Base-by-base conservation (phyloP, 1,284 basidiomycete genomes). In the Irpex rosettiformis region DNA sequence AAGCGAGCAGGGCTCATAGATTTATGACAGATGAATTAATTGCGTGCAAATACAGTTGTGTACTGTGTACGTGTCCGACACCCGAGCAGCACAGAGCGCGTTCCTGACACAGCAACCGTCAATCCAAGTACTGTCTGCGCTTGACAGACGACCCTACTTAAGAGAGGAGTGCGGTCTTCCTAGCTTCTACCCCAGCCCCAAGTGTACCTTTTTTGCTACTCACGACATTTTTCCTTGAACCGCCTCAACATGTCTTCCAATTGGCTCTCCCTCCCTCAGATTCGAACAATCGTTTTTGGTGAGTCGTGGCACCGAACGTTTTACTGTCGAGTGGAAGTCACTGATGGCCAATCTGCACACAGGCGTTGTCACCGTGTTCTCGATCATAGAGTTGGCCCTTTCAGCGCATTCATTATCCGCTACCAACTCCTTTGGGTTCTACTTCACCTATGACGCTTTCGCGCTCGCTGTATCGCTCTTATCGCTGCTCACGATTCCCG, bases 381-480 rank as follows among this genome's bases (percentile, higher is more conserved):
- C 61, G 3, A 43, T 68, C 60, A 61, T 69, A 37, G 64, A 62
- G 48, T 57, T 65, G 13, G 62, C 59, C 3, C 52, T 70, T 22
- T 59, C 56, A 3, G 66, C 61, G n/a, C 58, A 67, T 57, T 52
- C 64, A 33, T 65, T 64, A 24, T 53, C 64, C 2, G 47, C 58
- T 33, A 59, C 62, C n/a, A 45, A 61, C 28, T 43, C 52, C 4
- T 57, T 65, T 37, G 42, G 47, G 3, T 30, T 21, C 18, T 67
- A 65, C 56, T 58, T 57, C 56, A 51, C 27, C 43, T 71, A 59
- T 48, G 58, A 63, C 18, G 63, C 59, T 3, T 55, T 70, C 13
- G 64, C 58, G 2, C 57, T 70, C 45, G 68, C 68, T 6, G 61
- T 58, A 0, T 63, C 63, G 21, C 62, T 59, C 22, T 37, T 70